These are phyloP conservation scores for Oleoguttula mirabilis DNA, from an alignment of 495 filamentous ascomycete genomes.

Conservation along the genomic window DNA sequence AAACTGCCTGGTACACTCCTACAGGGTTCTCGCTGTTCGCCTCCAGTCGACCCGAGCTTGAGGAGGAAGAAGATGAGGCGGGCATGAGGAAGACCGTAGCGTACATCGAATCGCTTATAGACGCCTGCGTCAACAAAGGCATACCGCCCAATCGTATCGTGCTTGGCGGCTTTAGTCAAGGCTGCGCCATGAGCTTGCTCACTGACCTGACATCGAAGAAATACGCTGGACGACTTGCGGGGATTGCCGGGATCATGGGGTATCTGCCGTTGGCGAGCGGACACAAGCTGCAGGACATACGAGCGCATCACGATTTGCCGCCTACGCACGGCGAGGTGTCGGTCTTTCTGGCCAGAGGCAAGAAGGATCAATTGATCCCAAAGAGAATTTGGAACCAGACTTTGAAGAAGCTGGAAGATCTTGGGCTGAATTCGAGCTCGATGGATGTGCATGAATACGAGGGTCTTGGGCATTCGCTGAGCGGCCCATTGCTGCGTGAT, in stretches of 20 bases:
- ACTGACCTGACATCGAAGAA: constrained; percentile 26
- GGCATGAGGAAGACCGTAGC: constrained; percentile 29
- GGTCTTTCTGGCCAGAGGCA: constrained; percentile 26
- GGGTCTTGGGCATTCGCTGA: constrained; percentile 24
- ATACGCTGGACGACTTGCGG: constrained; percentile 28
- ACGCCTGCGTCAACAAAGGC: constrained; percentile 28
- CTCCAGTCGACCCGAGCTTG: constrained; percentile 22
- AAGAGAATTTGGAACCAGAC: constrained; percentile 22
- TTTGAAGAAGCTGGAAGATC: constrained; percentile 21
- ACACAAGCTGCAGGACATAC: constrained; percentile 19
- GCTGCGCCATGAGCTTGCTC: constrained; percentile 31
- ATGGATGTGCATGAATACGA: constrained; percentile 28
- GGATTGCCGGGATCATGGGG: constrained; percentile 31
- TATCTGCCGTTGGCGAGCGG: constrained; percentile 29
- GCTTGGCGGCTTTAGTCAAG: constrained; percentile 36
- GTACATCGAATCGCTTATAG: constrained; percentile 32
- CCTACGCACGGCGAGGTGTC: constrained; percentile 23
- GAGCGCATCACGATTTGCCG: constrained; percentile 19
- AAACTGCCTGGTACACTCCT: constrained; percentile 33
- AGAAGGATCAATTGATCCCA: constrained; percentile 26
- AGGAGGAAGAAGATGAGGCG: constrained; percentile 28
- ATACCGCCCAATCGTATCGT: constrained; percentile 30
- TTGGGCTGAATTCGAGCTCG: constrained; percentile 21
- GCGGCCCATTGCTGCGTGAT: constrained; percentile 22
- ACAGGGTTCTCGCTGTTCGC: constrained; percentile 29